Evolutionary conservation across 306 rosid species (phyloP).

Genomic region (Acmispon strigosus): DNA sequence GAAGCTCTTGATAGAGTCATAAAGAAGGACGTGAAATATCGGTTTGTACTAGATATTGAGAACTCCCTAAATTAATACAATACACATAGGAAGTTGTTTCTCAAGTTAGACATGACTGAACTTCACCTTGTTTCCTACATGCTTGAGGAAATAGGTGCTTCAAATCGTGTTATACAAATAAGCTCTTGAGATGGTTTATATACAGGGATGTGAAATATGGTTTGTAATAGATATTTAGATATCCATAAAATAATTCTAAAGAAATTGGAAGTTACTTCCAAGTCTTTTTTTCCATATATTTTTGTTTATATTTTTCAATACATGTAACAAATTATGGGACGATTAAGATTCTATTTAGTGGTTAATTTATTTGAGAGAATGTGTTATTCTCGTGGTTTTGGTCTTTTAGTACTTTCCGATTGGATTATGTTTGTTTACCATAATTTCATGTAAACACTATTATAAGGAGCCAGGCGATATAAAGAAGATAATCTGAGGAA

Average conservation of each 20-base stretch:
- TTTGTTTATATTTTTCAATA: no score
- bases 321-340: background rate
- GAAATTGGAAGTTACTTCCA: background rate
- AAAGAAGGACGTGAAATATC: conserved; percentile 64
- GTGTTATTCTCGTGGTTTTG: no score
- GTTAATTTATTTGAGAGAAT: no score
- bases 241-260: conserved; percentile 31
- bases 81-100: no score
- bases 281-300: background rate
- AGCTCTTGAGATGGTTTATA: conserved; percentile 52
- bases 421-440: no score
- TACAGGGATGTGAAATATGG: conserved; percentile 48
- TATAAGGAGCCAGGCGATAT: no score
- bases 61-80: conserved; percentile 44
- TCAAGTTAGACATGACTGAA: no score
- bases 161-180: conserved; percentile 53
- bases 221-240: conserved; percentile 54
- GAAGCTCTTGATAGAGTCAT: conserved; percentile 83
- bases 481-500: no score
- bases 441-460: no score
- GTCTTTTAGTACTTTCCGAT: no score
- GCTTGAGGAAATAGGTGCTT: conserved; percentile 30
- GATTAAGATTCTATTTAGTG: no score
- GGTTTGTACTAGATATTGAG: conserved; percentile 79
- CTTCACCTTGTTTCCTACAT: background rate